Percentiles rank a stretch among this genome's conserved stretches.
phyloP scores from a whole-genome alignment of 108 stramenopile species.

The Pseudonitzschia delicatissima region DNA sequence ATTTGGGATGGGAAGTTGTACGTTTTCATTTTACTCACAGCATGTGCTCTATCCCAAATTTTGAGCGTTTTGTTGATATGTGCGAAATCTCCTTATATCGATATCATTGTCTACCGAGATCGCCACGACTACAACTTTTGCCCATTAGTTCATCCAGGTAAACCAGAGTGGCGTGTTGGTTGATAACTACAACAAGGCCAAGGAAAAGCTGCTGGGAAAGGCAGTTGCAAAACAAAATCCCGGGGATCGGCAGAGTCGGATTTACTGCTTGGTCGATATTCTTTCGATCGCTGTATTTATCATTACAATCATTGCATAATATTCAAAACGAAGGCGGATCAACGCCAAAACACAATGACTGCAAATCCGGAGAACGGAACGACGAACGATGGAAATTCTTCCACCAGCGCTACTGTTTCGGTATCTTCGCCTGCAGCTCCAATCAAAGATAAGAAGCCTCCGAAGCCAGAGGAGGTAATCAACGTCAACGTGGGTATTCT shows the following conservation, averaged over 20 bases:
- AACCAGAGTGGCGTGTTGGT: no score
- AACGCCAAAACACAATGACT: neutral
- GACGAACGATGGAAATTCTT: neutral
- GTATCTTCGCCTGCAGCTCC: no score
- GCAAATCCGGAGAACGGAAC: neutral
- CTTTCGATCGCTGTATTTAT: no score
- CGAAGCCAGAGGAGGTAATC: constrained; percentile 46
- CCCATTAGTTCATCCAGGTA: no score
- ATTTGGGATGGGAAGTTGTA: no score
- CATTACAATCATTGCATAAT: neutral
- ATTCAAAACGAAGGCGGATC: neutral
- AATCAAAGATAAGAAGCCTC: neutral
- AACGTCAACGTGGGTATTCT: constrained; percentile 98
- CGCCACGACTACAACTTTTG: no score
- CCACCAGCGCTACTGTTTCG: neutral
- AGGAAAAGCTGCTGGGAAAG: neutral
- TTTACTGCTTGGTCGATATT: no score
- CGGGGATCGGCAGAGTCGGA: neutral
- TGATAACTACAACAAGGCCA: neutral
- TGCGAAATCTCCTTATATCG: no score
- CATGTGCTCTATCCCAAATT: no score
- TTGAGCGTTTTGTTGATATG: no score
- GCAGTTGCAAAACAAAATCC: neutral
- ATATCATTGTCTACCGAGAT: no score
- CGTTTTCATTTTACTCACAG: no score